Percentiles rank a stretch among this genome's conserved stretches.
These are phyloP conservation scores for Oryza coarctata DNA, from an alignment of 176 grass and related monocot genomes.

Conservation along the genomic window DNA sequence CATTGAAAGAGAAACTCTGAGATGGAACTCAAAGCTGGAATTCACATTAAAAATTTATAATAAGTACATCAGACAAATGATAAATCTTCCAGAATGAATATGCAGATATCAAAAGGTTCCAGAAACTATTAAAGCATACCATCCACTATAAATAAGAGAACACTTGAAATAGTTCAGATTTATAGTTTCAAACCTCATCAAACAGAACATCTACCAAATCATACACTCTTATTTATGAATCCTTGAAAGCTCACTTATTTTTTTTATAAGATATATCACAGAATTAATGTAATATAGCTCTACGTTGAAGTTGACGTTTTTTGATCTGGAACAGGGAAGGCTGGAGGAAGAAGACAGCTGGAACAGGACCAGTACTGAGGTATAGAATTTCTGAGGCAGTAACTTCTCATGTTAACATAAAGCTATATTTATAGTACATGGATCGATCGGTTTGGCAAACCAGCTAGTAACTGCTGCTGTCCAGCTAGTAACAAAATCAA, in stretches of 20 bases:
- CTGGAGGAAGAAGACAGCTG: too few species aligned
- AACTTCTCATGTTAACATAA: too few species aligned
- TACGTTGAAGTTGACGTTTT: too few species aligned
- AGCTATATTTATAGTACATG: too few species aligned
- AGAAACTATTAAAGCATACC: not conserved
- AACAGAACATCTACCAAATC: not conserved
- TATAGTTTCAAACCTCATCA: not conserved
- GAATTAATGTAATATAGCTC: not conserved
- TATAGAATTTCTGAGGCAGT: too few species aligned
- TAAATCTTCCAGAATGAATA: not conserved
- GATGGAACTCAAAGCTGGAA: constrained; percentile 88
- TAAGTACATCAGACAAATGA: not conserved
- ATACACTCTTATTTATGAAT: not conserved
- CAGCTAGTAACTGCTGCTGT: too few species aligned
- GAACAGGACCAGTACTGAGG: too few species aligned
- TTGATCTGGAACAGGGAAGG: too few species aligned
- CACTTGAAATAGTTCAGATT: not conserved
- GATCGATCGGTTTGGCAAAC: too few species aligned
- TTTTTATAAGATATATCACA: not conserved
- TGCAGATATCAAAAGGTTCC: not conserved
- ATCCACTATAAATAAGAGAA: not conserved
- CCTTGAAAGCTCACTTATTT: not conserved
- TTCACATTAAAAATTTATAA: constrained; percentile 16
- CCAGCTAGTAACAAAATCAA: too few species aligned
- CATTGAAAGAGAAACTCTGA: constrained; percentile 79